Evolutionary conservation across 371 early-diverging fungal species (phyloP).

Genomic region (Umbelopsis sp.): DNA sequence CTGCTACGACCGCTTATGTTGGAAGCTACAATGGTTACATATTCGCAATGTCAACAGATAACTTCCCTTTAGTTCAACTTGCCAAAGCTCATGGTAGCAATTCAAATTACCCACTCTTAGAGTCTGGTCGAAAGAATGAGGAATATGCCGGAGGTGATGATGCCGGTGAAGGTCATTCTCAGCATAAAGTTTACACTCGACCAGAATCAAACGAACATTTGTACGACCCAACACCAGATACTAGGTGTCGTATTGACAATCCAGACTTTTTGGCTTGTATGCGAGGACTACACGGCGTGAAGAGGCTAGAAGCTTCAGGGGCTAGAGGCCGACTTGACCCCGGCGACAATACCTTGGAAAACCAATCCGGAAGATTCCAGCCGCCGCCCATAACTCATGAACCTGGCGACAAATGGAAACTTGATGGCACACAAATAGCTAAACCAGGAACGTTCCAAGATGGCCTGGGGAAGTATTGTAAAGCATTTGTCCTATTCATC

Average conservation of each 20-base stretch:
- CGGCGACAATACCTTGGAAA: background rate
- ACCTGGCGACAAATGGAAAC: background rate
- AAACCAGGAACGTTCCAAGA: constrained; percentile 34
- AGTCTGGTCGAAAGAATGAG: constrained; percentile 32
- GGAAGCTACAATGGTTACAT: constrained; percentile 60
- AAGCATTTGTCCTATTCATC: constrained; percentile 32
- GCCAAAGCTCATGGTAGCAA: constrained; percentile 41
- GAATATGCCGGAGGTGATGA: constrained; percentile 26
- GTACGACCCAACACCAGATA: background rate
- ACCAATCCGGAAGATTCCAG: background rate
- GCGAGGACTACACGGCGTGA: constrained; percentile 3
- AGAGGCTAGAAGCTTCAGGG: background rate
- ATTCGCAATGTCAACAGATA: constrained; percentile 59
- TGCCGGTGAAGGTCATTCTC: background rate
- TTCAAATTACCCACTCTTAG: constrained; percentile 38
- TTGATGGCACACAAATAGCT: background rate
- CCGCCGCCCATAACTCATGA: background rate
- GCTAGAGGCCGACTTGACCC: background rate
- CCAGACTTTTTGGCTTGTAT: constrained; percentile 6
- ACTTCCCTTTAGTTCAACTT: constrained; percentile 60
- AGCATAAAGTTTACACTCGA: background rate
- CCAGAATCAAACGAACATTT: background rate
- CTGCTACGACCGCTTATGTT: constrained; percentile 46
- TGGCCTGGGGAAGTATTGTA: constrained; percentile 42
- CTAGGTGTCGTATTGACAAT: background rate